Base-by-base conservation (phyloP, 768 basidiomycete genomes). In the Vishniacozyma victoriae region DNA sequence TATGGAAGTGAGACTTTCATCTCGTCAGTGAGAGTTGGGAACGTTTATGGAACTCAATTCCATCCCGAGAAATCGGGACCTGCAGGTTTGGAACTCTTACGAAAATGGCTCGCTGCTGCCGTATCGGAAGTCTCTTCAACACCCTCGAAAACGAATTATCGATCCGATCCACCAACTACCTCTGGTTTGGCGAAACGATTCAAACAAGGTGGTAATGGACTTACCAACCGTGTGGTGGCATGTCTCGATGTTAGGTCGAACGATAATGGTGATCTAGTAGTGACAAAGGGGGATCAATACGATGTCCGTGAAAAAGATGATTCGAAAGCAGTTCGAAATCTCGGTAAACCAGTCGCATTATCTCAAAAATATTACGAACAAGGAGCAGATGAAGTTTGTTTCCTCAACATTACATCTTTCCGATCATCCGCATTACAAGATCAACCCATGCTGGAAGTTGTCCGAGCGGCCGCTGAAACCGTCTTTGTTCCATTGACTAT, bases 351-450 rank as follows among this genome's bases (percentile, higher is more conserved):
- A 16, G 88, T 99, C 61, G 82, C 87, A 23, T 82, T 97, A 51
- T 85, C 92, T 2, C 80, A 78, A 40, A 82, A 80, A 57, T 97
- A 99, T 75, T 97, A 84, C 73, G 70, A 75, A 11, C 80, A 82
- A 25, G 91, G 91, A 25, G 93, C 93, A 38, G 95, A 99, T 72
- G 95, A 99, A 74, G 77, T 99, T 27, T 95, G 90, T 70, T 82
- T 99, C 55, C 84, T 99, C 69, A 99, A 99, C 75, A 99, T 99
- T 77, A 99, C 95, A 14, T 95, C 93, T 54, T 99, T 99, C 81
- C 87, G 95, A 53, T 85, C 87, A 64, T 96, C 90, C 13, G 92
- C 95, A 1, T 78, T 99, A 27, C 83, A 78, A 36, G 95, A 97
- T 73, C 95, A 99, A 74, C 95, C 95, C 0, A 97, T 99, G 95